Conservation (phyloP, 2,329 filamentous ascomycete species). For the Colletotrichum sublineola region DNA sequence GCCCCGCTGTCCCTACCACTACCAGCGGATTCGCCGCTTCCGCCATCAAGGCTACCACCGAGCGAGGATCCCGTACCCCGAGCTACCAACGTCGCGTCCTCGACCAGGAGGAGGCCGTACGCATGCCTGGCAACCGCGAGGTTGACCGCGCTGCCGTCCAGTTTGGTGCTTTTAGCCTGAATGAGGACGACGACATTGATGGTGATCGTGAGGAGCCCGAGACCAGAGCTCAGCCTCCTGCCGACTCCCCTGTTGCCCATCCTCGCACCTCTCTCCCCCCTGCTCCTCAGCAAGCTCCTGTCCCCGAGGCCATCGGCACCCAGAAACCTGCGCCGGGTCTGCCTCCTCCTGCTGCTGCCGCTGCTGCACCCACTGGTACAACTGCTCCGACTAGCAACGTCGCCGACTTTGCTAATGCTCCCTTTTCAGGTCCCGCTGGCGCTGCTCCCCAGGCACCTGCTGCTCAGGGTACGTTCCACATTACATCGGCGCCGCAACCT, state of each 20-base stretch:
- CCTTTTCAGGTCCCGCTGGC: conserved; percentile 46
- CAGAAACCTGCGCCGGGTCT: conserved; percentile 64
- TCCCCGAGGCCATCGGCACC: conserved; percentile 67
- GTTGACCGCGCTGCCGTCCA: conserved; percentile 94
- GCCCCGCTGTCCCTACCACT: conserved; percentile 48
- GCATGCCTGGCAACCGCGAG: conserved; percentile 97
- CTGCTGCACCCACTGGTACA: conserved; percentile 53
- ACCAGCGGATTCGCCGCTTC: conserved; percentile 81
- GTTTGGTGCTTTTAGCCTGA: conserved; percentile 94
- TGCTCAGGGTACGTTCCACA: conserved; percentile 50
- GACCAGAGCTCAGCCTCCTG: conserved; percentile 91
- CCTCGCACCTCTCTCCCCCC: conserved; percentile 91
- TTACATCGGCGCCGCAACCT: conserved; percentile 51
- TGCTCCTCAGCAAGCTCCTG: conserved; percentile 66
- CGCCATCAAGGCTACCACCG: conserved; percentile 81
- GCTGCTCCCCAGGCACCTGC: conserved; percentile 46
- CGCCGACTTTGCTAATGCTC: conserved; percentile 15
- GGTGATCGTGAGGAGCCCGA: conserved; percentile 95
- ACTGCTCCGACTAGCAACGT: conserved; percentile 43
- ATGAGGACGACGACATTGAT: conserved; percentile 88
- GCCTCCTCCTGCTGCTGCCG: conserved; percentile 57
- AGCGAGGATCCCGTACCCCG: conserved; percentile 75
- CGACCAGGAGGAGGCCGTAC: conserved; percentile 96
- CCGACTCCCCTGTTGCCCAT: conserved; percentile 88
- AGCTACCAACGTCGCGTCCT: conserved; percentile 89